A percentile compares a stretch with the other conserved stretches of the same genome.
phyloP scores from a whole-genome alignment of 2,329 filamentous ascomycete genomes.

The Cordyceps pruinosa region DNA sequence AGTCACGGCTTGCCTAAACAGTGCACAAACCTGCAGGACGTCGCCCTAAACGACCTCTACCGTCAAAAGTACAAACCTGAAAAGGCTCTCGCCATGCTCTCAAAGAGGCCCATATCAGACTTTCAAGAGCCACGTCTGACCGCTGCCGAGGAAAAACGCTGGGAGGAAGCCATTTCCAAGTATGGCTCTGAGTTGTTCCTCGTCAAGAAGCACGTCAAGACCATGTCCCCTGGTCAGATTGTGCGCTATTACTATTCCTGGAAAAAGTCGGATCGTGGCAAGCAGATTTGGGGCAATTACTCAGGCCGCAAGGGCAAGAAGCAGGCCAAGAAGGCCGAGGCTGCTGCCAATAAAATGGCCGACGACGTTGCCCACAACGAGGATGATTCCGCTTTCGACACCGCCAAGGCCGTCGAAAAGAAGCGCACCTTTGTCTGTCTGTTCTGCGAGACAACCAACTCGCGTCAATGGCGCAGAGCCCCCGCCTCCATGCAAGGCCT shows the following conservation, averaged over 20 bases:
- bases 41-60: constrained; percentile 68
- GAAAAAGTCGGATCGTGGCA: constrained; percentile 88
- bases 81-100: constrained; percentile 62
- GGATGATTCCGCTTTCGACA: constrained; percentile 94
- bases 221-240: constrained; percentile 69
- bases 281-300: constrained; percentile 84
- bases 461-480: constrained; percentile 86
- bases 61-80: constrained; percentile 64
- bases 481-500: constrained; percentile 69
- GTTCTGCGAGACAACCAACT: constrained; percentile 75
- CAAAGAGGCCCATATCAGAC: constrained; percentile 59
- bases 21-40: constrained; percentile 82
- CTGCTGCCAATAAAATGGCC: constrained; percentile 66
- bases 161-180: constrained; percentile 84
- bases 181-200: constrained; percentile 84
- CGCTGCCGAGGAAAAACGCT: constrained; percentile 74
- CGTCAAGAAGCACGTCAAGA: constrained; percentile 80
- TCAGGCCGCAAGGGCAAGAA: constrained; percentile 86
- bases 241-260: constrained; percentile 95
- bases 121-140: constrained; percentile 81
- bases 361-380: constrained; percentile 89
- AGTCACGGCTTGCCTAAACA: constrained; percentile 63
- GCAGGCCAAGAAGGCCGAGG: constrained; percentile 68
- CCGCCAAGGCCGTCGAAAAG: constrained; percentile 69
- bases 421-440: constrained; percentile 89